Percentiles rank a stretch among this genome's conserved stretches.
These are phyloP conservation scores for Microsporum audouinii DNA, from an alignment of 2,329 filamentous ascomycete species.

Conservation along the genomic window DNA sequence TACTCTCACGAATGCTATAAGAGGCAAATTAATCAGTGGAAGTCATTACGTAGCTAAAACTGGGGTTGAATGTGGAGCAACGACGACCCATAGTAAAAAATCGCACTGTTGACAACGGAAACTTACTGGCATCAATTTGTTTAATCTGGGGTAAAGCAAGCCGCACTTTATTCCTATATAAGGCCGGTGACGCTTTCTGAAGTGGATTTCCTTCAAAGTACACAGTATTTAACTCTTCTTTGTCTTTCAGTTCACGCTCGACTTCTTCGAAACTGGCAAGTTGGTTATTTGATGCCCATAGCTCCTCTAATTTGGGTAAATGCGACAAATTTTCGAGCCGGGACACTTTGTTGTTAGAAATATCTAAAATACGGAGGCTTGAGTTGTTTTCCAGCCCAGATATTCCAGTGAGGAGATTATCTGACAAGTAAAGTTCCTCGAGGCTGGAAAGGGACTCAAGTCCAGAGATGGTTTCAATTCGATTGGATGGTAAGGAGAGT, in stretches of 20 bases:
- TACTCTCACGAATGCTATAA: not conserved
- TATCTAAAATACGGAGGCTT: conserved; percentile 67
- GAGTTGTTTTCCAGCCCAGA: conserved; percentile 57
- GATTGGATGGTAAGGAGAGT: conserved; percentile 90
- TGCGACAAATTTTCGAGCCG: conserved; percentile 61
- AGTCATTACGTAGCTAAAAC: not conserved
- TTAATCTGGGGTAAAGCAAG: conserved; percentile 75
- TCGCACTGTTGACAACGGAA: not conserved
- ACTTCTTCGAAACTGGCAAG: conserved; percentile 71
- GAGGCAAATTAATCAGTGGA: not conserved
- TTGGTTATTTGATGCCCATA: conserved; percentile 90
- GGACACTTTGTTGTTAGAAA: conserved; percentile 74
- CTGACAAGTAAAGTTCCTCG: conserved; percentile 89
- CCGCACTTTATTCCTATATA: conserved; percentile 89
- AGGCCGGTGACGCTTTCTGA: conserved; percentile 63
- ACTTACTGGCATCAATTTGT: conserved; percentile 97
- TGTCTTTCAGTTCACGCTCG: conserved; percentile 62
- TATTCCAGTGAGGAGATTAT: conserved; percentile 76
- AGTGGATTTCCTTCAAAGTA: conserved; percentile 95
- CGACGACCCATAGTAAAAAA: not conserved
- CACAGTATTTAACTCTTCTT: conserved; percentile 70
- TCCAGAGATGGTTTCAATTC: conserved; percentile 66
- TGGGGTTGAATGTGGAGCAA: too few relatives aligned
- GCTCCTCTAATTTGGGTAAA: conserved; percentile 64
- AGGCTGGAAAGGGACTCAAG: conserved; percentile 63